phyloP scores from a whole-genome alignment of 2,329 filamentous ascomycete genomes.

The Neofusicoccum parvum region DNA sequence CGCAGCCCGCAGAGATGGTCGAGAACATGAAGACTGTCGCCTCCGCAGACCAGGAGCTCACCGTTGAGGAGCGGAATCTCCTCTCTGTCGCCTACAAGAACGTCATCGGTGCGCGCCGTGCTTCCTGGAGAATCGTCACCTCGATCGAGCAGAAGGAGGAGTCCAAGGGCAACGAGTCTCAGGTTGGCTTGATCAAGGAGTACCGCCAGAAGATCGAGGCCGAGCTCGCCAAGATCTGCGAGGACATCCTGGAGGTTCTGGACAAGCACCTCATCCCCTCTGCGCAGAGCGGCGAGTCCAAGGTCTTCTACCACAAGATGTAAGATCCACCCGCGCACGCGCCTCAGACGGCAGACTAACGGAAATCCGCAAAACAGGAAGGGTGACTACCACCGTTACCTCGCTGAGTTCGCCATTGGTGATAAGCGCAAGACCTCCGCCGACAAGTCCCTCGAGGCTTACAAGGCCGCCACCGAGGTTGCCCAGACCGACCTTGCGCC shows the following conservation, averaged over 20 bases:
- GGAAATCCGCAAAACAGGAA: constrained; percentile 62
- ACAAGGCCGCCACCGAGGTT: constrained; percentile 99
- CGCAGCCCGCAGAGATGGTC: constrained; percentile 75
- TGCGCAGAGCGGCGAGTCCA: constrained; percentile 95
- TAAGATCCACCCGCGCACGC: constrained; percentile 49
- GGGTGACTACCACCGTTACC: constrained; percentile 95
- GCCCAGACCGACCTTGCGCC: constrained; percentile 96
- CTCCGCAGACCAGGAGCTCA: constrained; percentile 63
- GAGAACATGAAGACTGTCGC: constrained; percentile 85
- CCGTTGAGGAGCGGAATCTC: constrained; percentile 79
- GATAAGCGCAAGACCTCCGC: constrained; percentile 91
- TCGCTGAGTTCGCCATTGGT: constrained; percentile 88
- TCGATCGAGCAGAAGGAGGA: constrained; percentile 99
- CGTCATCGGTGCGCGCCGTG: constrained; percentile 95
- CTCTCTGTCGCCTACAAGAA: constrained; percentile 99
- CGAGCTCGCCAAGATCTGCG: constrained; percentile 96
- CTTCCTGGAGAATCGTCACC: constrained; percentile 98
- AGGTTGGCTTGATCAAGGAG: constrained; percentile 89
- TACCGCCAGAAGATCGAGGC: constrained; percentile 98
- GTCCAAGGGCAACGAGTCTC: constrained; percentile 95
- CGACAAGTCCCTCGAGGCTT: constrained; percentile 87
- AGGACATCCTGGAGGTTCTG: constrained; percentile 94
- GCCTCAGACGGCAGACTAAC: neutral
- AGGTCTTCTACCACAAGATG: constrained; percentile 99
- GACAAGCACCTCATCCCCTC: constrained; percentile 93